Conservation (phyloP, 2,329 filamentous ascomycete species). For the Domatiomyces catenatus region DNA sequence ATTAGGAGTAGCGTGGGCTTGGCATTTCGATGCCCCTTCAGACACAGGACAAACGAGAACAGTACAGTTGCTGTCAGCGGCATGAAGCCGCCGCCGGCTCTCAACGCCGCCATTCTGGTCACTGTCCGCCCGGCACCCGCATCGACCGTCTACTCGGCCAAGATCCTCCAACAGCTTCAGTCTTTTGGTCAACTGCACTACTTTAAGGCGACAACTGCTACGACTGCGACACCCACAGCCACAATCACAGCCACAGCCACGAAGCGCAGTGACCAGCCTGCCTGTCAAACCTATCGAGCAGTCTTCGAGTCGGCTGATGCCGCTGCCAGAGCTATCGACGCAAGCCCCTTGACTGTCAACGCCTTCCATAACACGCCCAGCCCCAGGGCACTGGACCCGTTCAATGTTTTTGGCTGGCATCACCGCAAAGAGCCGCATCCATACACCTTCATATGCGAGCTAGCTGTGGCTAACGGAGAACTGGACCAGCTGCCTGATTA, state of each 20-base stretch:
- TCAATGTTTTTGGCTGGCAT: constrained; percentile 14
- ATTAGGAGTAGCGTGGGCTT: constrained; percentile 1
- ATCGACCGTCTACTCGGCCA: constrained; percentile 11
- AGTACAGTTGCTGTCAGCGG: background rate
- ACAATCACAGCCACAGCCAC: background rate
- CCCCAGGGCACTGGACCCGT: constrained; percentile 12
- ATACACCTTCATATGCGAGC: constrained; percentile 9
- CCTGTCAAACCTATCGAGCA: constrained; percentile 7
- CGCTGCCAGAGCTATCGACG: constrained; percentile 3
- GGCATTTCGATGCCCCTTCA: background rate
- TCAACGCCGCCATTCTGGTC: constrained; percentile 6
- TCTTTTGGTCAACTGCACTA: constrained; percentile 5
- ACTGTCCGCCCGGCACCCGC: constrained; percentile 10
- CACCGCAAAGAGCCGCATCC: constrained; percentile 7
- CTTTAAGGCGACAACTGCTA: background rate
- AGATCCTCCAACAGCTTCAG: constrained; percentile 12
- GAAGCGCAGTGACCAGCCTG: background rate
- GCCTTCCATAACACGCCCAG: constrained; percentile 10
- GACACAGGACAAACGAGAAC: too few relatives aligned
- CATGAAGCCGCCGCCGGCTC: constrained; percentile 3
- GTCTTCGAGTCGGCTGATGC: constrained; percentile 7
- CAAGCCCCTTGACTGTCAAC: constrained; percentile 10
- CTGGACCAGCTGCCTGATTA: background rate
- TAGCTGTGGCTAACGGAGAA: background rate
- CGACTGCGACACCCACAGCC: background rate